Percentiles rank a stretch among this genome's conserved stretches.
These are phyloP conservation scores for Aurantiochytrium sp. DNA, from an alignment of 108 stramenopile species.

Conservation along the genomic window DNA sequence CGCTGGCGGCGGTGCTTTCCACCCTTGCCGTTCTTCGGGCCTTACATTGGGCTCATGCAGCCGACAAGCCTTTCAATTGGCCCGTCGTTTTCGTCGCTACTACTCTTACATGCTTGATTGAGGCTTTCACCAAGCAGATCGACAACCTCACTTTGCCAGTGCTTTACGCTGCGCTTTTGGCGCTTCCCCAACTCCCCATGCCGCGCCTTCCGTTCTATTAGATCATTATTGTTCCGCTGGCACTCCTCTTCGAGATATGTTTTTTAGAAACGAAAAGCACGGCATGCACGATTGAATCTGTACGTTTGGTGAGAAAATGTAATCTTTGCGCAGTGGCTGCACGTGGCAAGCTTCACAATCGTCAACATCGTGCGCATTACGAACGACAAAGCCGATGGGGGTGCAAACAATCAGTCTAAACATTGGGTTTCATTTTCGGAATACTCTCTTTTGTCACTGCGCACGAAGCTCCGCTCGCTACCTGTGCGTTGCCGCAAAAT, in stretches of 20 bases:
- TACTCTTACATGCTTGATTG: neutral
- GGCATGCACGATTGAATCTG: neutral
- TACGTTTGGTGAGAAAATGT: neutral
- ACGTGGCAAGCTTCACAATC: too few relatives aligned
- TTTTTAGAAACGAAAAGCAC: neutral
- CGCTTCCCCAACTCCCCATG: neutral
- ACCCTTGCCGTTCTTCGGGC: neutral
- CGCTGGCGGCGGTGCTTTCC: neutral
- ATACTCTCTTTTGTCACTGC: too few relatives aligned
- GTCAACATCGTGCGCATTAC: too few relatives aligned
- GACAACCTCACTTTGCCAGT: conserved; percentile 7
- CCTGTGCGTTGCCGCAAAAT: too few relatives aligned
- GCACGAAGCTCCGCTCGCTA: too few relatives aligned
- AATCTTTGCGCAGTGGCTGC: neutral
- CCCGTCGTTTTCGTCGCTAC: neutral
- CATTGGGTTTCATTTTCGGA: too few relatives aligned
- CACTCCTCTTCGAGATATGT: neutral
- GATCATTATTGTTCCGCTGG: neutral
- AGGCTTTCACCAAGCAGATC: neutral
- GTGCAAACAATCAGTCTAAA: too few relatives aligned
- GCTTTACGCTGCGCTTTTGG: neutral
- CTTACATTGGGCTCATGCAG: neutral
- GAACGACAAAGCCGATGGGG: too few relatives aligned
- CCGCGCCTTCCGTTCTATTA: neutral
- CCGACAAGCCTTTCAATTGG: too few relatives aligned